Evolutionary conservation across 345 rosid genomes (phyloP), one percentile per base, ranked within the genome.

Genomic region (Raphanus raphanistrum): DNA sequence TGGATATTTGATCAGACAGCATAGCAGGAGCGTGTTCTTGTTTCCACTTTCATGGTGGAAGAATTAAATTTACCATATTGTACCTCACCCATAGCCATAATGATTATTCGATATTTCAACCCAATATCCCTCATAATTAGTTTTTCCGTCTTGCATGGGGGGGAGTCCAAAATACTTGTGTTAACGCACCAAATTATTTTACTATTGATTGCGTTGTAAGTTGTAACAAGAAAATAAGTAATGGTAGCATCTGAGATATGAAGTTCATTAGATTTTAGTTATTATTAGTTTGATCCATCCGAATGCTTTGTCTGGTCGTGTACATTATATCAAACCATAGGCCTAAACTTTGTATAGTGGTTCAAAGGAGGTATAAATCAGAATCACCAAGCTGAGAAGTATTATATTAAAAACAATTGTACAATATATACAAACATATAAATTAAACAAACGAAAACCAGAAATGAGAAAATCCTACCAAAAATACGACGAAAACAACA

Each of bases 381-480:
- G 27, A 43, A 75, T 21, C 25, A 74, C 55, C n/a, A 41, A 65
- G 64, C 79, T 45, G 36, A 60, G 12, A 13, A 8, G 11, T 38
- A 9, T 13, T 45, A 17, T 43, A 33, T 58, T 58, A 13, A 3
- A 4, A n/a, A n/a, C n/a, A n/a, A n/a, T n/a, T 48, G 57, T 62
- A 76, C 70, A 70, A 62, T 52, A 70, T 70, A 63, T 70, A 48
- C 55, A 48, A 38, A 58, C 33, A 75, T 8, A 74, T 9, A 8
- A 15, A 25, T 5, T 6, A 35, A 8, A 73, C 52, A 63, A 58
- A 70, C 12, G 5, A 70, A 61, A 31, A 61, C 16, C 16, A 28
- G 36, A 45, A 61, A 28, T 6, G 9, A 61, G 10, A 61, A 62
- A 59, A 60, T 4, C 52, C 61, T 41, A 54, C 16, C 35, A 69